Evolutionary conservation across 1,139 yeast genomes (phyloP), one percentile per base, ranked within the genome.

Genomic region (Scheffersomyces stambukii): DNA sequence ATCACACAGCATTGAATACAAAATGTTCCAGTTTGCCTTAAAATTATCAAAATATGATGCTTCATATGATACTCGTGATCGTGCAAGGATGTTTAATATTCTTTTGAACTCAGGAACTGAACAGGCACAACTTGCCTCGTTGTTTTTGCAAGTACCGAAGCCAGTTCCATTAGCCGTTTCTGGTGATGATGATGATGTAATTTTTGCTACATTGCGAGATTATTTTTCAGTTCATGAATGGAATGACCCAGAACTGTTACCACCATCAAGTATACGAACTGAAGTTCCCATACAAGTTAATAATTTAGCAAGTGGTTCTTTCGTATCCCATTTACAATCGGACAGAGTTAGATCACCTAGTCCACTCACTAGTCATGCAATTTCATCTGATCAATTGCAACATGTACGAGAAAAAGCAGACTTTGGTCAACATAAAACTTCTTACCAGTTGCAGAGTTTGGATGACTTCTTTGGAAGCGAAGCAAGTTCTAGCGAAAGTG

Each of bases 111-210:
- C 55, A 2, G 58, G 59, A 34, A 57, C 36, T 23, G 54, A 52
- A 16, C 57, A 61, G 33, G 50, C 54, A 6, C 77, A 79, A 38
- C 62, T 93, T 40, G 91, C 94, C 0, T 68, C 83, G 0, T 63
- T 93, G 24, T 64, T 91, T 32, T 66, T 91, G 21, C 95, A 88
- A 47, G 91, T 84, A 0, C 86, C 93, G 3, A 88, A 89, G 45
- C 86, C 84, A 0, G 58, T 78, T 30, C 83, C 85, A 2, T 34
- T 27, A 16, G 35, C 32, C 6, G 29, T 24, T 28, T 10, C 31
- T 11, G 30, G 8, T 7, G 9, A 13, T 13, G 11, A 17, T n/a
- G 28, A 31, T 11, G 34, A 36, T 21, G 28, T 21, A n/a, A 52
- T 42, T 27, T 41, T 31, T 42, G 54, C 27, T 26, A 43, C 37